Percentiles rank a stretch among this genome's conserved stretches.
Conservation (phyloP, 768 basidiomycete genomes). For the Hygrophoropsis aurantiaca region DNA sequence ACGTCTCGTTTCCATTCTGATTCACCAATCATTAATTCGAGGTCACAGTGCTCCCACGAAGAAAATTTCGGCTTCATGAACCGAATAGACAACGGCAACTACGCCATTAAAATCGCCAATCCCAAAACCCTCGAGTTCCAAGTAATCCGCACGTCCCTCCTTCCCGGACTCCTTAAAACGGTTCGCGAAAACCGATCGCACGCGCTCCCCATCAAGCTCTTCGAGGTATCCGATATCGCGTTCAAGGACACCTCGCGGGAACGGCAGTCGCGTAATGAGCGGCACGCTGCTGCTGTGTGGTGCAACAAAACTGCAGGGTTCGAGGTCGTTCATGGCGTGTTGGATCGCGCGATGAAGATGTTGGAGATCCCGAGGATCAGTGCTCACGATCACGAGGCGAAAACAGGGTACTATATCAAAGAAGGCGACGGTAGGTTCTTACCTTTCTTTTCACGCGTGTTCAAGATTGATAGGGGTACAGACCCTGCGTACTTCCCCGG, state of each 20-base stretch:
- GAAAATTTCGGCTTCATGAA: slow-evolving; percentile 97
- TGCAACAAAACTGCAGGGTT: slow-evolving; percentile 97
- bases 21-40: not conserved
- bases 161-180: slow-evolving; percentile 96
- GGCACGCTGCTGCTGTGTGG: slow-evolving; percentile 89
- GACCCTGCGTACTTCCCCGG: slow-evolving; percentile 96
- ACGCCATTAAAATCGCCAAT: slow-evolving; percentile 90
- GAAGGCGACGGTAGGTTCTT: slow-evolving; percentile 72
- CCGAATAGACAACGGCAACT: slow-evolving; percentile 74
- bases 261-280: slow-evolving; percentile 83
- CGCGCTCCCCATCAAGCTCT: slow-evolving; percentile 87
- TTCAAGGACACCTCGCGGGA: slow-evolving; percentile 80
- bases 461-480: slow-evolving; percentile 27
- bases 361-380: slow-evolving; percentile 84
- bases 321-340: slow-evolving; percentile 91
- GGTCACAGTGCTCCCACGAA: slow-evolving; percentile 87
- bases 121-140: slow-evolving; percentile 98
- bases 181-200: slow-evolving; percentile 95
- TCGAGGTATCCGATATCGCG: slow-evolving; percentile 92
- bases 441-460: not conserved
- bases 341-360: slow-evolving; percentile 96
- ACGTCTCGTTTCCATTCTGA: slow-evolving; percentile 24
- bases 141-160: slow-evolving; percentile 92
- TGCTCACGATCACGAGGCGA: slow-evolving; percentile 51
- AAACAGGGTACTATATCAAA: slow-evolving; percentile 88